These are phyloP conservation scores for Crepidotus variabilis DNA, from an alignment of 768 basidiomycete genomes.

Conservation along the genomic window DNA sequence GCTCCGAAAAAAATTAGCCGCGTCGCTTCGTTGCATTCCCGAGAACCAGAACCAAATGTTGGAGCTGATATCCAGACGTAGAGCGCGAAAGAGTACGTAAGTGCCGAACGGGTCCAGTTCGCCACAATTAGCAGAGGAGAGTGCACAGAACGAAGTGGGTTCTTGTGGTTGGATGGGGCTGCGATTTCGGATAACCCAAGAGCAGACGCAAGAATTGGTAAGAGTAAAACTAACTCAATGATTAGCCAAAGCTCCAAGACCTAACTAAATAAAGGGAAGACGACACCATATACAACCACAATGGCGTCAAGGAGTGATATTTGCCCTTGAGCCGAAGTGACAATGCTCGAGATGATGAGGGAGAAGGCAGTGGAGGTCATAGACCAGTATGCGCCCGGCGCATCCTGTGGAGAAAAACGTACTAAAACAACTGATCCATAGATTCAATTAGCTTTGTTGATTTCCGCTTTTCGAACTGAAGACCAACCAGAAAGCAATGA, in stretches of 20 bases:
- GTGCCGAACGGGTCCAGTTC: constrained; percentile 23
- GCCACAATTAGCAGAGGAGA: constrained; percentile 22
- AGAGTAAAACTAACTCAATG: constrained; percentile 14
- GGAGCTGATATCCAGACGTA: constrained; percentile 24
- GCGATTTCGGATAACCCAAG: constrained; percentile 21
- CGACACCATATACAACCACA: constrained; percentile 21
- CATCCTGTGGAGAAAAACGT: constrained; percentile 22
- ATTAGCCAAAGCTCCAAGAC: background rate
- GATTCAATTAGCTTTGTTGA: background rate
- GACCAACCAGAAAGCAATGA: constrained; percentile 19
- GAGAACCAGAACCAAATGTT: constrained; percentile 15
- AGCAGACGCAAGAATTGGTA: constrained; percentile 22
- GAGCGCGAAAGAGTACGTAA: constrained; percentile 22
- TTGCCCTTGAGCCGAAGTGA: constrained; percentile 13
- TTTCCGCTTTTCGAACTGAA: background rate
- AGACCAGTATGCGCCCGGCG: constrained; percentile 24
- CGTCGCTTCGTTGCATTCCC: constrained; percentile 20
- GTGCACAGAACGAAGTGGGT: constrained; percentile 15
- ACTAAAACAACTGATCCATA: constrained; percentile 18
- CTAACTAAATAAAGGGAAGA: background rate
- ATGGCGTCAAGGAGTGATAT: constrained; percentile 23
- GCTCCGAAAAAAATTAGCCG: constrained; percentile 22
- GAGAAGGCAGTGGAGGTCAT: constrained; percentile 24
- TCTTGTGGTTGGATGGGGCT: constrained; percentile 10
- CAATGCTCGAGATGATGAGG: constrained; percentile 20